Conservation (phyloP, 2,329 filamentous ascomycete genomes). For the Periglandula ipomoeae region DNA sequence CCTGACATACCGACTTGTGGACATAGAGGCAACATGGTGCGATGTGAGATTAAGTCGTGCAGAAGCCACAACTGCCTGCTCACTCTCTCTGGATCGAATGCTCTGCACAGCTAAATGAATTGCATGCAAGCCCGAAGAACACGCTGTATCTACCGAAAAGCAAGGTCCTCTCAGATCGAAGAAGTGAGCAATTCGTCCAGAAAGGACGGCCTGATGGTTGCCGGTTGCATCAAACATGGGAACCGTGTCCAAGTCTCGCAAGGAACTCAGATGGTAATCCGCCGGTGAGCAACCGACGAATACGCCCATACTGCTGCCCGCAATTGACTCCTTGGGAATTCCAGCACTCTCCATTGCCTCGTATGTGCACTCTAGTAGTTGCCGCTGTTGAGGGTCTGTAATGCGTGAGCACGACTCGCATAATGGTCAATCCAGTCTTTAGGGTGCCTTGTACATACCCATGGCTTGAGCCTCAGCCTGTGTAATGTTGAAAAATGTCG, state of each 20-base stretch:
- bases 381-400: slow-evolving; percentile 41
- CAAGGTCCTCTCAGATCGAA: slow-evolving; percentile 46
- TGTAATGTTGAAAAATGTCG: slow-evolving; percentile 43
- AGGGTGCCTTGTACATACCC: slow-evolving; percentile 15
- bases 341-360: slow-evolving; percentile 46
- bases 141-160: slow-evolving; percentile 43
- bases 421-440: no score
- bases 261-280: slow-evolving; percentile 36
- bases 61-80: slow-evolving; percentile 36
- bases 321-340: slow-evolving; percentile 35
- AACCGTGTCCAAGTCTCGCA: slow-evolving; percentile 35
- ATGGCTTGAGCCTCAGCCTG: slow-evolving; percentile 41
- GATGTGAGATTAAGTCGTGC: slow-evolving; percentile 39
- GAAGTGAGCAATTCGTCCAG: slow-evolving; percentile 45
- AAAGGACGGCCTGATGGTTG: slow-evolving; percentile 40
- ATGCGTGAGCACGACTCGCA: not conserved
- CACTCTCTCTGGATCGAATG: slow-evolving; percentile 35
- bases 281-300: slow-evolving; percentile 39
- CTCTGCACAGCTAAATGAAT: slow-evolving; percentile 42
- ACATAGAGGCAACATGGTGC: slow-evolving; percentile 25
- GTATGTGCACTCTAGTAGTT: slow-evolving; percentile 43
- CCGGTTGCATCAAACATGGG: slow-evolving; percentile 44
- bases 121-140: slow-evolving; percentile 40
- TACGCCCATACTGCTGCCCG: slow-evolving; percentile 39
- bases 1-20: slow-evolving; percentile 6